Base-by-base conservation (phyloP, 169 alveolate genomes). In the Plasmodium yoelii region DNA sequence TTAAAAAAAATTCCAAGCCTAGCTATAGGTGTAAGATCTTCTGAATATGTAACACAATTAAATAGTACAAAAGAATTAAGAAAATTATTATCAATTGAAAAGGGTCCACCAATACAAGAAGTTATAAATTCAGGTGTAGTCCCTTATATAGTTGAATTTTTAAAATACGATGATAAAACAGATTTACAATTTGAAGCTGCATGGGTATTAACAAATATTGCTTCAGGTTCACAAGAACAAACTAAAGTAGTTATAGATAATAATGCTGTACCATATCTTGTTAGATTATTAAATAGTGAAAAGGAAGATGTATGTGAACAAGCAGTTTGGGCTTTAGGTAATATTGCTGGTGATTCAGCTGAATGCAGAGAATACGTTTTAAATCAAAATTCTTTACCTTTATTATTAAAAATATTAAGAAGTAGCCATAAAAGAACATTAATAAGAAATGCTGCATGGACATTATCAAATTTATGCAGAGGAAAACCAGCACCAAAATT, bases 261-360 rank as follows among this genome's bases (percentile, higher is more conserved):
- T 84, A 92, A 96, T 59, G 95, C 98, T 15, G 95, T 95, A 46
- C 97, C 98, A 2, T 91, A 94, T 88, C 94, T 95, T 87, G 94
- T 95, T 59, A 94, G 96, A 10, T 93, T 97, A 56, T 89, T 97
- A 88, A 93, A 91, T 73, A 95, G 98, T 44, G 98, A 98, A 4
- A 91, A 95, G 80, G 97, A 95, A 49, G 99, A 97, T 70, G 99
- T 97, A 13, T 93, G 97, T 59, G 99, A 98, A 88, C 99, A 98
- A 94, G 99, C 99, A 19, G 97, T 97, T 26, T 98, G 99, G 99
- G 99, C 99, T 1, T 89, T 98, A 60, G 99, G 99, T 22, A 98
- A 98, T 95, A 98, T 98, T 88, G 99, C 99, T 24, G 99, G 99
- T 12, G 99, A 98, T 80, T 95, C 98, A 26, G 97, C 98, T 49